Evolutionary conservation across 805 yeast genomes (phyloP).

Genomic region (Debaryomyces castellii): DNA sequence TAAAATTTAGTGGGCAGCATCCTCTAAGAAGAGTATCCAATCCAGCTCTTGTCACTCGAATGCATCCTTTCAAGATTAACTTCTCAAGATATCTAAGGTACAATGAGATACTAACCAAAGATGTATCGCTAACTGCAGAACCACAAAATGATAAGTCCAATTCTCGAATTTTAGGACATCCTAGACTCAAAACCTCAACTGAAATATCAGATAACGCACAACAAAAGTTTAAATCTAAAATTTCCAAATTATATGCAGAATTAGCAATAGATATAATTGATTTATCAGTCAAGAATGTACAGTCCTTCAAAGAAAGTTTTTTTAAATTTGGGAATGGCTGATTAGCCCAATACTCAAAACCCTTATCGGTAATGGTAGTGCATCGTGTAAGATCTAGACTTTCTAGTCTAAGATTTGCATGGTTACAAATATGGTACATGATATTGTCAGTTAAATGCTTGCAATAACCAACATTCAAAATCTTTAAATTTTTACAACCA

Average conservation of each 20-base stretch:
- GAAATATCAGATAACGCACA: slow-evolving; percentile 72
- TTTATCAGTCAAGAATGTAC: slow-evolving; percentile 69
- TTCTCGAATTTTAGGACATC: slow-evolving; percentile 55
- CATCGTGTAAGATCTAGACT: slow-evolving; percentile 68
- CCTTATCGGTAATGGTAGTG: slow-evolving; percentile 74
- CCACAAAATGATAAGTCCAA: slow-evolving; percentile 75
- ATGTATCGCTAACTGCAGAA: slow-evolving; percentile 73
- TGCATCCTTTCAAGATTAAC: slow-evolving; percentile 64
- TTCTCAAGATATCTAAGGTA: slow-evolving; percentile 49
- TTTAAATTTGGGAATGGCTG: slow-evolving; percentile 53
- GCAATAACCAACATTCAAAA: slow-evolving; percentile 67
- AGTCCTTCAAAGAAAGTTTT: slow-evolving; percentile 60
- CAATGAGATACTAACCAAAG: slow-evolving; percentile 58
- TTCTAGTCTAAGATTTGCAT: slow-evolving; percentile 56
- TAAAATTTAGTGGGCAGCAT: slow-evolving; percentile 47
- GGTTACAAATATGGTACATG: slow-evolving; percentile 60
- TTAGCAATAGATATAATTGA: slow-evolving; percentile 61
- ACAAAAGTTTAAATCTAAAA: slow-evolving; percentile 67
- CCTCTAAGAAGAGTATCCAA: slow-evolving; percentile 65
- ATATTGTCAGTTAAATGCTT: slow-evolving; percentile 70
- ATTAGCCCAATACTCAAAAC: slow-evolving; percentile 66
- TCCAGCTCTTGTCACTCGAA: slow-evolving; percentile 75
- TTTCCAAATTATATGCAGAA: slow-evolving; percentile 57
- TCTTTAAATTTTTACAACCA: slow-evolving; percentile 61
- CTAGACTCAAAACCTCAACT: slow-evolving; percentile 62